These are phyloP conservation scores for Gnomoniopsis sp. DNA, from an alignment of 2,329 filamentous ascomycete genomes.

Conservation along the genomic window DNA sequence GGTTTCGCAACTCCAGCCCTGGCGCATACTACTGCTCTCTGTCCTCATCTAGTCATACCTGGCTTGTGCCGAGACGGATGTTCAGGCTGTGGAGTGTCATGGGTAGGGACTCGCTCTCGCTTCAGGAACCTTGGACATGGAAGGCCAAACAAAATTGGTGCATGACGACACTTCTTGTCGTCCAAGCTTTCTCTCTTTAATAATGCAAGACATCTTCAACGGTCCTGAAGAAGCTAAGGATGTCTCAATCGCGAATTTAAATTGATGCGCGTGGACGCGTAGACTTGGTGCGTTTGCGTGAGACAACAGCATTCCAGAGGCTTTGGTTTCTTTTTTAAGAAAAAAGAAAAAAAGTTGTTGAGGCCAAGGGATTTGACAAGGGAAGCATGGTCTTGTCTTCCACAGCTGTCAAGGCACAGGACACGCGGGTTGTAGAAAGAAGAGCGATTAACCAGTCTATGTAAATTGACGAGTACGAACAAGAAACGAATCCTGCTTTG, in stretches of 20 bases:
- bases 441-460: constrained; percentile 18
- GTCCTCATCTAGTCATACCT: too few species aligned
- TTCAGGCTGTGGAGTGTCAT: too few species aligned
- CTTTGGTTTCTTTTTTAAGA: too few species aligned
- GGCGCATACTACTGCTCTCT: too few species aligned
- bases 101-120: too few species aligned
- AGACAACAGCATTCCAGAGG: constrained; percentile 2
- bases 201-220: too few species aligned
- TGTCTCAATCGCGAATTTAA: neutral
- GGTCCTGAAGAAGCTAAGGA: neutral
- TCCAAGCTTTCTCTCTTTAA: too few species aligned
- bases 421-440: neutral
- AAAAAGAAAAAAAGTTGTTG: neutral
- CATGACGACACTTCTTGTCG: neutral
- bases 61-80: too few species aligned
- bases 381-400: neutral
- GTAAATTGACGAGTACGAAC: constrained; percentile 16
- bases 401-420: neutral
- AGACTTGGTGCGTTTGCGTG: neutral
- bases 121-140: too few species aligned
- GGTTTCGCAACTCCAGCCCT: too few species aligned
- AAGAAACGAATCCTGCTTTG: constrained; percentile 17
- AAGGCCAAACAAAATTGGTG: too few species aligned
- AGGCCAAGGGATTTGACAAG: neutral
- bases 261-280: neutral